Evolutionary conservation across 2,329 filamentous ascomycete species (phyloP).

Genomic region (Verticillium dahliae): DNA sequence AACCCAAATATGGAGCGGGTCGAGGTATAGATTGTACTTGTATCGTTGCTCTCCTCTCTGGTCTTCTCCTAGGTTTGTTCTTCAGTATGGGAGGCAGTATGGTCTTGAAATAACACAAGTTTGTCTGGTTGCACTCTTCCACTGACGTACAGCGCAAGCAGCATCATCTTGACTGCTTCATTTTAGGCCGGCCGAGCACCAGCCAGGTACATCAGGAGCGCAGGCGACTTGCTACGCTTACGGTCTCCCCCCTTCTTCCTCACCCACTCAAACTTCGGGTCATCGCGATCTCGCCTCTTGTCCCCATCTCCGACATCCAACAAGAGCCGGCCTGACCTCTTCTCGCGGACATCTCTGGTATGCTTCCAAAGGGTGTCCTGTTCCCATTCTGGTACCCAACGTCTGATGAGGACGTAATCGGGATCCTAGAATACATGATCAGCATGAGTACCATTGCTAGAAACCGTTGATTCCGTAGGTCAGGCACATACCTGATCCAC

Average conservation of each 20-base stretch:
- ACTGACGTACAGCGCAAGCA: background rate
- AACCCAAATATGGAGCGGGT: constrained; percentile 1
- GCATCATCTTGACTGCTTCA: background rate
- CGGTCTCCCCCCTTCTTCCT: constrained; percentile 46
- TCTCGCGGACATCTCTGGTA: constrained; percentile 58
- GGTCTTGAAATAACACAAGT: background rate
- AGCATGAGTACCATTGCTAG: background rate
- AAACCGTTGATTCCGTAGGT: background rate
- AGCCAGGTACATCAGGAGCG: constrained; percentile 50
- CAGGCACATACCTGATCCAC: constrained; percentile 43
- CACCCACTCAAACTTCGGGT: constrained; percentile 48
- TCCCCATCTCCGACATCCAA: constrained; percentile 36
- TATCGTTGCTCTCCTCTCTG: background rate
- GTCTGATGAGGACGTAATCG: constrained; percentile 66
- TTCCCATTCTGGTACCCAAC: constrained; percentile 64
- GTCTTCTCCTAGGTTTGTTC: background rate
- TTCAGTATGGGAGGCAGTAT: background rate
- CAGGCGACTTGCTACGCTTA: constrained; percentile 49
- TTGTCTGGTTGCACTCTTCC: background rate
- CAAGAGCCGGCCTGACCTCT: constrained; percentile 31
- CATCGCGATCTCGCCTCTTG: constrained; percentile 31
- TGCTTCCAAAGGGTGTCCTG: constrained; percentile 69
- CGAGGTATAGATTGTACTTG: background rate
- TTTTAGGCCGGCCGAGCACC: constrained; percentile 36
- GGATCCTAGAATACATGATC: constrained; percentile 40